phyloP scores from a whole-genome alignment of 2,329 filamentous ascomycete species.

The Aspergillus aculeatinus region DNA sequence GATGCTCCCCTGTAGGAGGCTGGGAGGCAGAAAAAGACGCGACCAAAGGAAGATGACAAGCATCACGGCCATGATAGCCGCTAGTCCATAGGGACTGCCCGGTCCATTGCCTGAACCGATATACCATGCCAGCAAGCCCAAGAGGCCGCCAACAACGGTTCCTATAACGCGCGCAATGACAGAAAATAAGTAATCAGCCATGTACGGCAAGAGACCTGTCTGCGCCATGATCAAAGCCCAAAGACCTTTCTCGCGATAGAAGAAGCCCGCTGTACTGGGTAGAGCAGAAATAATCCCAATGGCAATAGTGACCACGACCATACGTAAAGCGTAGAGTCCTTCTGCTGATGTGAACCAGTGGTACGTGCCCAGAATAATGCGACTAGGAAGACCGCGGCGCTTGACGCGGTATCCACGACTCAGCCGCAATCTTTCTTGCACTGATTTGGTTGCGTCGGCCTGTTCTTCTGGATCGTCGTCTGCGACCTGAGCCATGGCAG shows the following conservation, averaged over 20 bases:
- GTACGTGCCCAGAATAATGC: slow-evolving; percentile 31
- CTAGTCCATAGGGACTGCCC: slow-evolving; percentile 54
- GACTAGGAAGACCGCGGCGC: slow-evolving; percentile 28
- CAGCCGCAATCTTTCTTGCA: slow-evolving; percentile 39
- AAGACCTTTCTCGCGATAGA: slow-evolving; percentile 53
- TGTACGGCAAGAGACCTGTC: slow-evolving; percentile 49
- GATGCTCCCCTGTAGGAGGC: slow-evolving; percentile 34
- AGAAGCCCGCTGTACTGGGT: slow-evolving; percentile 49
- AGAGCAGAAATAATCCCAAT: slow-evolving; percentile 45
- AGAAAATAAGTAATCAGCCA: slow-evolving; percentile 53
- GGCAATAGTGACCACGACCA: slow-evolving; percentile 50
- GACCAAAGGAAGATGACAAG: slow-evolving; percentile 36
- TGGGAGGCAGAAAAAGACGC: slow-evolving; percentile 35
- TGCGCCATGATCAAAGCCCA: slow-evolving; percentile 56
- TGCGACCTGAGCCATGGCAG: slow-evolving; percentile 29
- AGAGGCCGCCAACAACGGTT: slow-evolving; percentile 49
- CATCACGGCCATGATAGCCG: slow-evolving; percentile 40
- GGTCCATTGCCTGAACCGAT: slow-evolving; percentile 50
- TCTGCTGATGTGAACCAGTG: slow-evolving; percentile 37
- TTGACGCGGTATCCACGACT: slow-evolving; percentile 32
- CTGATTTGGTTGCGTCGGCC: slow-evolving; percentile 32
- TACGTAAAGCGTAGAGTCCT: slow-evolving; percentile 50
- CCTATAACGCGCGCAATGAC: slow-evolving; percentile 44
- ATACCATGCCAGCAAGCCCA: slow-evolving; percentile 53
- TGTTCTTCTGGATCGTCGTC: slow-evolving; percentile 13